phyloP scores from a whole-genome alignment of 176 grass and related monocot genomes.

The Musa acuminata region DNA sequence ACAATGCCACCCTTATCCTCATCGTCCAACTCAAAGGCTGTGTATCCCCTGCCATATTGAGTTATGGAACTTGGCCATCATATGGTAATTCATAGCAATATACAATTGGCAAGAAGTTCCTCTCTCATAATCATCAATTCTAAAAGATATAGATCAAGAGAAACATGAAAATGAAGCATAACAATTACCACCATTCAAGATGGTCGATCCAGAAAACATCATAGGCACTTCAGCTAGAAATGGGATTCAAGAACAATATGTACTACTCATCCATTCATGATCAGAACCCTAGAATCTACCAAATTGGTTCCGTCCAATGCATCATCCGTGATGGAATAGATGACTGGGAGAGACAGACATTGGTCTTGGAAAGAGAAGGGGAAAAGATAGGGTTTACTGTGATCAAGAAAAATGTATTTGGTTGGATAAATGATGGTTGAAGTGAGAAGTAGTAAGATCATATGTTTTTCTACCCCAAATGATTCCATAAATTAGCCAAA shows the following conservation, averaged over 20 bases:
- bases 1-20: conserved; percentile 62
- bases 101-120: no score
- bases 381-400: background rate
- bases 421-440: no score
- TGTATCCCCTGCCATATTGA: conserved; percentile 59
- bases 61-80: background rate
- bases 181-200: no score
- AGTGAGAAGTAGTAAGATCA: no score
- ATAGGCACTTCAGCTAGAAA: no score
- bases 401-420: background rate
- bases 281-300: background rate
- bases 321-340: background rate
- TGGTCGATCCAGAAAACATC: no score
- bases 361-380: background rate
- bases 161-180: no score
- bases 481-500: no score
- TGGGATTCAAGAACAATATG: background rate
- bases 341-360: background rate
- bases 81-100: background rate
- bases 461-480: background rate
- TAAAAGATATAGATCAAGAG: no score
- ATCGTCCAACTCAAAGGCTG: conserved; percentile 77
- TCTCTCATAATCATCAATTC: no score
- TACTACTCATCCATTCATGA: background rate
- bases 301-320: background rate